These are phyloP conservation scores for Blastobotrys capitulatus DNA, from an alignment of 1,139 yeast species.

Conservation along the genomic window DNA sequence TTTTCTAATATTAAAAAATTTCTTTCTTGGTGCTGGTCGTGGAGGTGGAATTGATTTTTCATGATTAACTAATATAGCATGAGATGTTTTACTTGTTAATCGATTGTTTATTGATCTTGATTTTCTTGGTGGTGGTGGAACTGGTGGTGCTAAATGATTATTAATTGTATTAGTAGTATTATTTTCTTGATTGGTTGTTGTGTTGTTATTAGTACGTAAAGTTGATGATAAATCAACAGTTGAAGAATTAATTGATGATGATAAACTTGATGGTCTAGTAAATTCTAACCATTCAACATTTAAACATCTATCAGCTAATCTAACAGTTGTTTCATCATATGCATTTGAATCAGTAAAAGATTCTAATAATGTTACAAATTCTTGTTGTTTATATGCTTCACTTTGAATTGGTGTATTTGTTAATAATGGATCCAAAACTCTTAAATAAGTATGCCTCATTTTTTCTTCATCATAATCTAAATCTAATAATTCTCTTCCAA, in stretches of 20 bases:
- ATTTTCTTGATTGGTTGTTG: not conserved
- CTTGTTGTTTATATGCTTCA: slow-evolving; percentile 53
- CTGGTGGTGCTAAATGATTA: not conserved
- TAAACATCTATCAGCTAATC: slow-evolving; percentile 60
- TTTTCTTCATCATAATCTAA: slow-evolving; percentile 56
- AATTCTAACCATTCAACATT: slow-evolving; percentile 51
- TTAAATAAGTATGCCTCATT: slow-evolving; percentile 65
- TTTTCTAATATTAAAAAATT: slow-evolving; percentile 15
- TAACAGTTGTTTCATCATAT: slow-evolving; percentile 40
- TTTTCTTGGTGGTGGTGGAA: slow-evolving; percentile 6
- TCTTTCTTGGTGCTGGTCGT: slow-evolving; percentile 15
- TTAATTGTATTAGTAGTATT: too few species aligned
- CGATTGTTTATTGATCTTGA: not conserved
- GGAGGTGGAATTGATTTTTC: slow-evolving; percentile 6
- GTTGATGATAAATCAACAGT: not conserved
- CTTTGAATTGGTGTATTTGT: slow-evolving; percentile 57
- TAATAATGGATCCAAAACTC: slow-evolving; percentile 70
- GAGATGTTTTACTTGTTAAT: not conserved
- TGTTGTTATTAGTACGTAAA: not conserved
- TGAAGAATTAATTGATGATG: not conserved
- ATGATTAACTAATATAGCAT: slow-evolving; percentile 1
- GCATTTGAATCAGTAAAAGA: slow-evolving; percentile 35
- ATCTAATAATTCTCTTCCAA: slow-evolving; percentile 72
- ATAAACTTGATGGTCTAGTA: not conserved
- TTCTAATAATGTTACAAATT: slow-evolving; percentile 47